Conservation (phyloP, 73 alveolate species). For the Paramecium pentaurelia region DNA sequence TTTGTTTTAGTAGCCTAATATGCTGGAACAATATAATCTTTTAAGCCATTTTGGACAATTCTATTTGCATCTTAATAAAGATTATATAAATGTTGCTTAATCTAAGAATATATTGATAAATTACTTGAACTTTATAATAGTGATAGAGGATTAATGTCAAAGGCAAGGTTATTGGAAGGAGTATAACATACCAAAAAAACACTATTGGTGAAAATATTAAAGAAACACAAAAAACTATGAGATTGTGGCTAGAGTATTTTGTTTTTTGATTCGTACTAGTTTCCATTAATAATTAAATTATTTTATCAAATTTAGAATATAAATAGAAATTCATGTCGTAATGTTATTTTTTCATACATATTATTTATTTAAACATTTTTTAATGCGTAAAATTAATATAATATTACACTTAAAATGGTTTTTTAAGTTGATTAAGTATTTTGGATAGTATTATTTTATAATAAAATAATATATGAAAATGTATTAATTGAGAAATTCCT, state of each 20-base stretch:
- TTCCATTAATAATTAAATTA: constrained; percentile 21
- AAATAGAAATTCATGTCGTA: background rate
- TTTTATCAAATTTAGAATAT: background rate
- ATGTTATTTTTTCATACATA: background rate
- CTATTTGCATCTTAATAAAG: background rate
- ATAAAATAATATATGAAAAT: background rate
- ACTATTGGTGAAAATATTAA: background rate
- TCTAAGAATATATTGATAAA: background rate
- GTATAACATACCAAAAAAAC: background rate
- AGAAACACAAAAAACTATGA: background rate
- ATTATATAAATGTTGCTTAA: background rate
- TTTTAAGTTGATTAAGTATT: background rate
- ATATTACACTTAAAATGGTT: background rate
- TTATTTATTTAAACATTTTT: background rate
- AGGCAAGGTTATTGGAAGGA: background rate
- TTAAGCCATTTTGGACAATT: background rate
- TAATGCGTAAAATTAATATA: background rate
- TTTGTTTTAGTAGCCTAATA: background rate
- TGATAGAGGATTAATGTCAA: background rate
- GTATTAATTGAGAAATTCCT: background rate
- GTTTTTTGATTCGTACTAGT: background rate
- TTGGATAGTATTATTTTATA: background rate
- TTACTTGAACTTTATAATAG: background rate
- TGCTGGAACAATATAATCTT: background rate
- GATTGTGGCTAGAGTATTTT: background rate